These are phyloP conservation scores for Funneliformis geosporum DNA, from an alignment of 192 early-diverging fungal species.

Conservation along the genomic window DNA sequence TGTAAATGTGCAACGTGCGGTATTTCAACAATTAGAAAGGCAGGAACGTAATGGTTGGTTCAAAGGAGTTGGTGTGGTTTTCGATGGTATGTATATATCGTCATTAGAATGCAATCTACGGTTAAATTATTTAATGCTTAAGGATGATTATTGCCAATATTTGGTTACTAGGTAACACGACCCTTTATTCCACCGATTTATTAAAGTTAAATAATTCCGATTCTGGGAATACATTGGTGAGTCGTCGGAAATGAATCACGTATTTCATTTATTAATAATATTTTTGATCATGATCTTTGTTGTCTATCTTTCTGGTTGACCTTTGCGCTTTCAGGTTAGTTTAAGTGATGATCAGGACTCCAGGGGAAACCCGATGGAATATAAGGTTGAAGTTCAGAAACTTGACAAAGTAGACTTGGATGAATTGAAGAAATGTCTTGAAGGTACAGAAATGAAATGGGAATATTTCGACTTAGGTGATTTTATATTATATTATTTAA, in stretches of 20 bases:
- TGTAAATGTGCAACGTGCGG: neutral
- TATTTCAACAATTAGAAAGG: slow-evolving; percentile 29
- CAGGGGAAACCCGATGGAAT: slow-evolving; percentile 10
- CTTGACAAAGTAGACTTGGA: neutral
- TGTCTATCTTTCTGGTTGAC: neutral
- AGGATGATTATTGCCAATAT: neutral
- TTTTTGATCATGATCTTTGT: neutral
- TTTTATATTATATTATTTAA: neutral
- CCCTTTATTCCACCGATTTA: neutral
- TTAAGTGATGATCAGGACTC: slow-evolving; percentile 27
- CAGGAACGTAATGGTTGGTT: slow-evolving; percentile 25
- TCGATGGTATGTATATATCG: neutral
- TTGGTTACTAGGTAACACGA: neutral
- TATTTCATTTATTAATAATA: slow-evolving; percentile 4
- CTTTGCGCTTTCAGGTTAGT: neutral
- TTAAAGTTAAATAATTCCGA: slow-evolving; percentile 5
- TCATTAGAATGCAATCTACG: too few relatives aligned
- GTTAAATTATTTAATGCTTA: neutral
- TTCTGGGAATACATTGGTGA: slow-evolving; percentile 2
- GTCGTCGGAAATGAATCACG: neutral
- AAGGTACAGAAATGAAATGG: slow-evolving; percentile 18
- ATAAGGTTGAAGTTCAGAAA: neutral
- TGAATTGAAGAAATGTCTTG: slow-evolving; percentile 11
- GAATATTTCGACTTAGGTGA: slow-evolving; percentile 25
- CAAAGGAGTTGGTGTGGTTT: neutral